A percentile compares a stretch with the other conserved stretches of the same genome.
These are phyloP conservation scores for Suhomyces pyralidae DNA, from an alignment of 805 yeast species.

Conservation along the genomic window DNA sequence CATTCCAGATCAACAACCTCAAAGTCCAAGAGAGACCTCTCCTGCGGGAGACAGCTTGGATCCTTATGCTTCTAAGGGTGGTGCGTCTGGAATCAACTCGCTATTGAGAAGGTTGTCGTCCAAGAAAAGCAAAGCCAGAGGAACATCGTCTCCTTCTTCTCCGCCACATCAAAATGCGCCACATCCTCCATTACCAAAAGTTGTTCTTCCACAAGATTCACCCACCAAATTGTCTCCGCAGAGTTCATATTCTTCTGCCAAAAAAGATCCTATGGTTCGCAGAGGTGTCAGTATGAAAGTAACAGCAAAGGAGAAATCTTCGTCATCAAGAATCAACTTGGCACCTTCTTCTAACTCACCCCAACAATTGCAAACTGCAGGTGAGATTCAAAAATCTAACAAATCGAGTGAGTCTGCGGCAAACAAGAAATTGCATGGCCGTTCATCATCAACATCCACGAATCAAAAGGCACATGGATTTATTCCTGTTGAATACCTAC, in stretches of 20 bases:
- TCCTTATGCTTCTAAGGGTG: slow-evolving; percentile 25
- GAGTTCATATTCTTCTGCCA: slow-evolving; percentile 11
- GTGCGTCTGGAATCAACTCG: slow-evolving; percentile 29
- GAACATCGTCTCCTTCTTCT: slow-evolving; percentile 12
- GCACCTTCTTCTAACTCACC: slow-evolving; percentile 3
- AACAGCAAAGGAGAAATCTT: slow-evolving; percentile 52
- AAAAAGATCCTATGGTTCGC: slow-evolving; percentile 47
- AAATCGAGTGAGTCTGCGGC: background rate
- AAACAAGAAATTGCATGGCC: slow-evolving; percentile 12
- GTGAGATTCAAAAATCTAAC: background rate
- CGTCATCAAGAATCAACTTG: slow-evolving; percentile 9
- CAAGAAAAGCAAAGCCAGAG: slow-evolving; percentile 22
- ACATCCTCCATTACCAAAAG: slow-evolving; percentile 10
- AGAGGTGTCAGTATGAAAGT: slow-evolving; percentile 61
- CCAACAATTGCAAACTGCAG: slow-evolving; percentile 1
- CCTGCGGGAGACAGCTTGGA: slow-evolving; percentile 29
- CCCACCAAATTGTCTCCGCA: slow-evolving; percentile 13
- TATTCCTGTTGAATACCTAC: slow-evolving; percentile 41
- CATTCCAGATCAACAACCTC: slow-evolving; percentile 28
- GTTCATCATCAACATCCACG: slow-evolving; percentile 23
- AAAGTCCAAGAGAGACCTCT: slow-evolving; percentile 20
- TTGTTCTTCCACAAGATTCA: slow-evolving; percentile 9
- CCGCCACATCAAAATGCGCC: slow-evolving; percentile 2
- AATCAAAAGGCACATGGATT: slow-evolving; percentile 34
- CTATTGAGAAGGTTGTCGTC: slow-evolving; percentile 36